Base-by-base conservation (phyloP, 306 rosid genomes). In the Rosa chinensis region DNA sequence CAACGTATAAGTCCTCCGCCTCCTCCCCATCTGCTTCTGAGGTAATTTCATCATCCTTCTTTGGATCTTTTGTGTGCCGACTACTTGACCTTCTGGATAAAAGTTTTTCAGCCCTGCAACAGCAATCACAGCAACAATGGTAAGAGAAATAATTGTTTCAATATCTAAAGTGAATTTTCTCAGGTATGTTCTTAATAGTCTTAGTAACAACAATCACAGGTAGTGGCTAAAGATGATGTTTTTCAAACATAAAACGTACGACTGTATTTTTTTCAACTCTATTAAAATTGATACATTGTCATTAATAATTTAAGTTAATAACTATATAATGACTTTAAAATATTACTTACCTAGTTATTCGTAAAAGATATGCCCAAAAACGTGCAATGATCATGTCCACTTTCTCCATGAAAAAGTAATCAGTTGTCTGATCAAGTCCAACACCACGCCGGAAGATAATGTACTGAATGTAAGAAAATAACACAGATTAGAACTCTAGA, bases 351-450 rank as follows among this genome's bases (percentile, higher is more conserved):
- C 90, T 85, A 20, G 94, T 86, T 83, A 85, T 0, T 79, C 91
- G 85, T 77, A 91, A 80, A 77, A 95, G 79, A 89, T 91, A 91
- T 72, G 89, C 86, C 98, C 98, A 95, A 18, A 93, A 77, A 28
- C 93, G 89, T 71, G 73, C 91, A 89, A 95, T 91, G 72, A 95
- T 85, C 96, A 91, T 88, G 88, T 95, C 98, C 86, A 95, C 85
- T 86, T 90, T 95, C 94, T 93, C 98, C 97, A 91, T 81, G 88
- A 90, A 77, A 88, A 95, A 93, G 88, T 62, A 93, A 82, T 91
- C 96, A 48, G 88, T 83, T 25, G 97, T 93, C 84, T 79, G 83
- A 81, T 95, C 97, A 73, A 93, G 80, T 76, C 99, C 99, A 47
- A 93, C 84, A 58, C 99, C 98, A 63, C 97, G 97, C 67, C 98